Evolutionary conservation across 1,284 basidiomycete genomes (phyloP), one percentile per base, ranked within the genome.

Genomic region (Pseudomicrostroma phylloplanum): DNA sequence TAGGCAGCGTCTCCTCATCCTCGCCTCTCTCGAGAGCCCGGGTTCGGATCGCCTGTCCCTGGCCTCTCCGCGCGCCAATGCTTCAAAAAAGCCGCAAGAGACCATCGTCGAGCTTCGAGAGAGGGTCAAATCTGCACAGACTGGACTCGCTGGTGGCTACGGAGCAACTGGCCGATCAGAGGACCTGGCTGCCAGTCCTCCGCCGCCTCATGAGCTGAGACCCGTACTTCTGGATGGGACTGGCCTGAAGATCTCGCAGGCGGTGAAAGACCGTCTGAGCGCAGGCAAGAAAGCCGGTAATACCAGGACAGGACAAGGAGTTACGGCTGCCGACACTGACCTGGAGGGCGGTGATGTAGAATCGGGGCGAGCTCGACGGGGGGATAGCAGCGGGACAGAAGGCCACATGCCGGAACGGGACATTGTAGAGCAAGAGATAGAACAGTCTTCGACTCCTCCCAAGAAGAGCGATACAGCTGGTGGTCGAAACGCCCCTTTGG

Each of bases 171-270:
- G n/a, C 46, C 46, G 46, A n/a, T 48, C 46, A 23, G 46, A n/a
- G 23, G 46, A 48, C 46, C 12, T 48, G 46, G 46, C 46, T 23
- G 46, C 46, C 23, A n/a, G 23, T 23, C 46, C 46, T 48, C 46
- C n/a, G n/a, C 46, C 46, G 4, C 46, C 46, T 23, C 46, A 23
- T 23, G 46, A 48, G 15, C 21, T 72, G 2, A 66, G 67, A 3
- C 41, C 54, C 0, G 68, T 74, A 9, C 63, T 51, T 9, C 61
- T 74, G 2, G 42, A 62, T 1, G 70, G 69, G 3, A 70, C 67
- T 1, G 68, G 67, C 1, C 64, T 74, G 53, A 1, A 49, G 58
- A 43, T 67, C 54, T 6, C 59, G 58, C 17, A n/a, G 7, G n/a
- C 23, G 12, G 46, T 23, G 6, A 48, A 48, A 12, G n/a, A n/a